These are phyloP conservation scores for Dipodascopsis tothii DNA, from an alignment of 805 yeast species.

Conservation along the genomic window DNA sequence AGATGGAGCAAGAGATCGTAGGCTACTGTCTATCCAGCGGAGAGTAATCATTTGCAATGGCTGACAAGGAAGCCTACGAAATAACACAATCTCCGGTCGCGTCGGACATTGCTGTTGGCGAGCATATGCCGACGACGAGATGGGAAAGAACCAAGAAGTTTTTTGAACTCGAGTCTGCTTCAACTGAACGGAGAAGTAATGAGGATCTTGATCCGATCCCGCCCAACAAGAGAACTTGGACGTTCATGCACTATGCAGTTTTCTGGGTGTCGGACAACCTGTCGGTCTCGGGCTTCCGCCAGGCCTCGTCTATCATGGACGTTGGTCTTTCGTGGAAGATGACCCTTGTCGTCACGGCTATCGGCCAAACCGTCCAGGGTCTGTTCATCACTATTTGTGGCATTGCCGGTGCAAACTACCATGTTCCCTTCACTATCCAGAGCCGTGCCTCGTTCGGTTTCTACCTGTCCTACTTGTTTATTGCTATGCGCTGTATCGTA, in stretches of 20 bases:
- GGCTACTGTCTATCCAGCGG: no score
- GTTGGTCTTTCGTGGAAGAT: slow-evolving; percentile 41
- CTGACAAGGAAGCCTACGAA: not conserved
- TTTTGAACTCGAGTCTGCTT: slow-evolving; percentile 14
- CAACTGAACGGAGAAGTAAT: slow-evolving; percentile 14
- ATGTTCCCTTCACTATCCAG: slow-evolving; percentile 66
- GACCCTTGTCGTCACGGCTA: slow-evolving; percentile 38
- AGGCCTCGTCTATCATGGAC: slow-evolving; percentile 38
- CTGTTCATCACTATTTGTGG: slow-evolving; percentile 39
- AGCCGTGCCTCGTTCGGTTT: slow-evolving; percentile 79
- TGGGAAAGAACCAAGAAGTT: slow-evolving; percentile 14
- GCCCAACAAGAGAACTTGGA: slow-evolving; percentile 16
- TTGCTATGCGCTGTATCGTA: slow-evolving; percentile 80
- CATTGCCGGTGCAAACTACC: slow-evolving; percentile 39
- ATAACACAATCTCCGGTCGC: no score
- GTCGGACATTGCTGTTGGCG: not conserved
- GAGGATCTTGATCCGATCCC: slow-evolving; percentile 24
- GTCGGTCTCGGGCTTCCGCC: slow-evolving; percentile 38
- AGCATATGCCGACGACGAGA: not conserved
- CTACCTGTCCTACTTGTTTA: slow-evolving; percentile 70
- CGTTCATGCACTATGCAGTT: slow-evolving; percentile 25
- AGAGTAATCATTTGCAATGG: no score
- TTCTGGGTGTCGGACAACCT: slow-evolving; percentile 27
- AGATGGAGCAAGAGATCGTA: no score
- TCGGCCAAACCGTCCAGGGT: slow-evolving; percentile 39